Evolutionary conservation across 768 basidiomycete genomes (phyloP).

Genomic region (Tulasnella sp.): DNA sequence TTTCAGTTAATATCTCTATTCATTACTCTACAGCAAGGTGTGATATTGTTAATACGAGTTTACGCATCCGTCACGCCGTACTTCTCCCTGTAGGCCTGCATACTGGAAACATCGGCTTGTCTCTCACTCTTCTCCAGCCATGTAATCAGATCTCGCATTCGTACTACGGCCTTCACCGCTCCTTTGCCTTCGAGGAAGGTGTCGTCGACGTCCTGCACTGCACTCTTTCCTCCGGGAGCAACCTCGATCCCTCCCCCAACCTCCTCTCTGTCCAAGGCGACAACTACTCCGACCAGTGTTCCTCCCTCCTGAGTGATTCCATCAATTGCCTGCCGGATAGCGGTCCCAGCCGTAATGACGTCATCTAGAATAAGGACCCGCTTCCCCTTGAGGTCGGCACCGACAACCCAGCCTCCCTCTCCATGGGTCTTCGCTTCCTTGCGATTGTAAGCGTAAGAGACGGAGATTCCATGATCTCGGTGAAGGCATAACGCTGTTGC

Average conservation of each 20-base stretch:
- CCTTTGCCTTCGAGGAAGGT: constrained; percentile 53
- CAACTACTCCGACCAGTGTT: constrained; percentile 77
- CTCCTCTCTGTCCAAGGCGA: constrained; percentile 80
- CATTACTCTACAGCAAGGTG: not conserved
- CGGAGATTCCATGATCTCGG: constrained; percentile 46
- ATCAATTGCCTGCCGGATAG: constrained; percentile 72
- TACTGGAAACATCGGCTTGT: constrained; percentile 48
- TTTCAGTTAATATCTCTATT: not conserved
- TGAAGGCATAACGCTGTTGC: constrained; percentile 67
- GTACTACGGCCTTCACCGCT: constrained; percentile 65
- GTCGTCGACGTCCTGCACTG: constrained; percentile 70
- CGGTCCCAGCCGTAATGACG: constrained; percentile 89
- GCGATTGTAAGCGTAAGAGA: constrained; percentile 85
- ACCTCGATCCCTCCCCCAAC: constrained; percentile 41
- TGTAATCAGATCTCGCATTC: constrained; percentile 71
- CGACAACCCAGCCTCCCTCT: constrained; percentile 87
- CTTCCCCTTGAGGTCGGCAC: constrained; percentile 68
- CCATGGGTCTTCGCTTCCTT: constrained; percentile 96
- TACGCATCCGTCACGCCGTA: constrained; percentile 37
- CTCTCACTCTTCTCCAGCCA: constrained; percentile 69
- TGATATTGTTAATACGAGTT: not conserved
- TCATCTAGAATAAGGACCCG: constrained; percentile 87
- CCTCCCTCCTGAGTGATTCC: constrained; percentile 59
- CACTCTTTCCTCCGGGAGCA: constrained; percentile 32
- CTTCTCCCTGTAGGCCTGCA: constrained; percentile 65